These are phyloP conservation scores for Didymella segeticola DNA, from an alignment of 2,329 filamentous ascomycete species.

Conservation along the genomic window DNA sequence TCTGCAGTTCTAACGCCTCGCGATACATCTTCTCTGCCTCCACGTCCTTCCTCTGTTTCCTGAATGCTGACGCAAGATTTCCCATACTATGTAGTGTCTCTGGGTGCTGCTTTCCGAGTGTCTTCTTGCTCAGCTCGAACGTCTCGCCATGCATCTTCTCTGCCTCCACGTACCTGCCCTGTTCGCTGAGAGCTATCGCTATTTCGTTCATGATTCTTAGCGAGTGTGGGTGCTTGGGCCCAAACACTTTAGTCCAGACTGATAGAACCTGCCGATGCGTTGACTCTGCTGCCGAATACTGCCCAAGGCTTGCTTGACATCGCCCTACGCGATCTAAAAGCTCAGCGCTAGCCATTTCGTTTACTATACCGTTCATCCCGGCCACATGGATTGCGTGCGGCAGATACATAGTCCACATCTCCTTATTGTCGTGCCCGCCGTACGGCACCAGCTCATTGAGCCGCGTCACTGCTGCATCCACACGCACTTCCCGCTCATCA, in stretches of 20 bases:
- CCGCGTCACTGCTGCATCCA: not conserved
- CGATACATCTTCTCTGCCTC: not conserved
- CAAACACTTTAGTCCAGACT: not conserved
- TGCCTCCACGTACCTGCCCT: not conserved
- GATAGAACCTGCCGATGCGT: not conserved
- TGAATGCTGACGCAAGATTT: not conserved
- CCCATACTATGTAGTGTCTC: not conserved
- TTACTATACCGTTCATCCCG: not conserved
- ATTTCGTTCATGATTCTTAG: not conserved
- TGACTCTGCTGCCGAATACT: not conserved
- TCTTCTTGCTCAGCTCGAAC: not conserved
- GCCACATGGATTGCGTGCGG: not conserved
- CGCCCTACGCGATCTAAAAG: constrained; percentile 12
- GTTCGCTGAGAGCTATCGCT: not conserved
- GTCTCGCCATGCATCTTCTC: not conserved
- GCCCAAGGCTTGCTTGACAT: not conserved
- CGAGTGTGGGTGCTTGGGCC: not conserved
- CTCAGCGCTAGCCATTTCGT: not conserved
- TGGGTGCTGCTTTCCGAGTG: not conserved
- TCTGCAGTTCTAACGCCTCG: not conserved
- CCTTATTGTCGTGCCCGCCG: not conserved
- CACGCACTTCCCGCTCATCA: constrained; percentile 20
- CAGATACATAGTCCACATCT: not conserved
- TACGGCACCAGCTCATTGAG: constrained; percentile 1
- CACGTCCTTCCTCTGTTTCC: not conserved